phyloP scores from a whole-genome alignment of 2,329 filamentous ascomycete genomes.

The Sporothrix globosa region DNA sequence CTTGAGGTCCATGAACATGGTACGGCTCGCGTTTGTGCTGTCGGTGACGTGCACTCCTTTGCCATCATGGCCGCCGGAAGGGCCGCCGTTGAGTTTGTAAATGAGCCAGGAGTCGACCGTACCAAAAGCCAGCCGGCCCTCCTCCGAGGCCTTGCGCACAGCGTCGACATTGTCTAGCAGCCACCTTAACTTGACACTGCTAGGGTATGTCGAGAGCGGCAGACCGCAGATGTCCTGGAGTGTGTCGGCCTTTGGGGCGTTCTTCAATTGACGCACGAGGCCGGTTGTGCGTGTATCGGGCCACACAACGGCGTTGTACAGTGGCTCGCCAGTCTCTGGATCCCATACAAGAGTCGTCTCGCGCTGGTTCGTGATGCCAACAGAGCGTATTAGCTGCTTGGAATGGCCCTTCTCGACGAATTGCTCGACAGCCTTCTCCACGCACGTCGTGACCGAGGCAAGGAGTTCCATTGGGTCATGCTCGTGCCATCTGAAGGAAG shows the following conservation, averaged over 20 bases:
- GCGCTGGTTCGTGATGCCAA: slow-evolving; percentile 89
- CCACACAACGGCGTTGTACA: slow-evolving; percentile 88
- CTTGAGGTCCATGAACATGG: slow-evolving; percentile 91
- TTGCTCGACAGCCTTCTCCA: slow-evolving; percentile 64
- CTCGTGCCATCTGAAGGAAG: slow-evolving; percentile 77
- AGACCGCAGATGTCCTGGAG: slow-evolving; percentile 75
- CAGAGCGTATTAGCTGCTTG: slow-evolving; percentile 68
- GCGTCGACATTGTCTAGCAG: slow-evolving; percentile 71
- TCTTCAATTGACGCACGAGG: slow-evolving; percentile 76
- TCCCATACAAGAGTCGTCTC: slow-evolving; percentile 90
- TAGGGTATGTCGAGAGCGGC: slow-evolving; percentile 85
- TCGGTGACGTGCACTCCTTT: slow-evolving; percentile 76
- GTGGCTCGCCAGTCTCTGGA: slow-evolving; percentile 72
- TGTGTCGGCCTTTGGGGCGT: slow-evolving; percentile 66
- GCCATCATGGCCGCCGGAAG: slow-evolving; percentile 51
- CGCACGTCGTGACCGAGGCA: slow-evolving; percentile 74
- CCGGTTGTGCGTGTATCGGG: slow-evolving; percentile 77
- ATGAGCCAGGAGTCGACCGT: slow-evolving; percentile 89
- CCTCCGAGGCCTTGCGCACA: slow-evolving; percentile 75
- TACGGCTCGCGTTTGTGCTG: slow-evolving; percentile 83
- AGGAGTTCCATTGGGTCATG: slow-evolving; percentile 81
- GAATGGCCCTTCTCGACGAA: slow-evolving; percentile 80
- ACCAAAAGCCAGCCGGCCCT: slow-evolving; percentile 76
- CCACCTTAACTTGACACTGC: slow-evolving; percentile 84
- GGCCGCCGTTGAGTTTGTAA: slow-evolving; percentile 78